phyloP scores from a whole-genome alignment of 495 filamentous ascomycete genomes.

The Jackrogersella multiformis region DNA sequence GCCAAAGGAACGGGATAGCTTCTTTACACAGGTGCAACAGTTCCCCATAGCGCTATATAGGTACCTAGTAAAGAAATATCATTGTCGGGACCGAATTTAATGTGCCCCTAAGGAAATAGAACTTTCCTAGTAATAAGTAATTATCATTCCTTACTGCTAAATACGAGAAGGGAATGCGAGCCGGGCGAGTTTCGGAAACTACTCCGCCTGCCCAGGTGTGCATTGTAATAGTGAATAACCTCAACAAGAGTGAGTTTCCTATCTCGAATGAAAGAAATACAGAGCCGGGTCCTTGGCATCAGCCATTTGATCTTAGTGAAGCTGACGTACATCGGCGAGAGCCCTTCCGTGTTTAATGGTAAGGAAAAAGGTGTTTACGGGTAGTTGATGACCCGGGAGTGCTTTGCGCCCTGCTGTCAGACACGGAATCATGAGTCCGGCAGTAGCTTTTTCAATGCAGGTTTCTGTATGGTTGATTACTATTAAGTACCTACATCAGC shows the following conservation, averaged over 20 bases:
- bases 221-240: no score
- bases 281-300: background rate
- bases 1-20: background rate
- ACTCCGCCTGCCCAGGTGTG: background rate
- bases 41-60: background rate
- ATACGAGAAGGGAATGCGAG: background rate
- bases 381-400: background rate
- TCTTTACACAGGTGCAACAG: background rate
- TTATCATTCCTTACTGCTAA: background rate
- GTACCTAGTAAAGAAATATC: background rate
- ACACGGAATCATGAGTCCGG: no score
- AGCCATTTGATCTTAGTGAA: background rate
- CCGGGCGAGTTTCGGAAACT: background rate
- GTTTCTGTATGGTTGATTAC: no score
- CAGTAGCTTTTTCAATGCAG: background rate
- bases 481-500: no score
- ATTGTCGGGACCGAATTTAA: no score
- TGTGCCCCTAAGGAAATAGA: no score
- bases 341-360: background rate
- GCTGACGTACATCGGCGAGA: conserved; percentile 1
- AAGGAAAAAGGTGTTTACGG: background rate
- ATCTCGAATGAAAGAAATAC: background rate
- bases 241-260: no score
- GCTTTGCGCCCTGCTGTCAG: background rate
- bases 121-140: no score